Percentiles rank a stretch among this genome's conserved stretches.
phyloP scores from a whole-genome alignment of 371 early-diverging fungal genomes.

The Chytridiales sp. region DNA sequence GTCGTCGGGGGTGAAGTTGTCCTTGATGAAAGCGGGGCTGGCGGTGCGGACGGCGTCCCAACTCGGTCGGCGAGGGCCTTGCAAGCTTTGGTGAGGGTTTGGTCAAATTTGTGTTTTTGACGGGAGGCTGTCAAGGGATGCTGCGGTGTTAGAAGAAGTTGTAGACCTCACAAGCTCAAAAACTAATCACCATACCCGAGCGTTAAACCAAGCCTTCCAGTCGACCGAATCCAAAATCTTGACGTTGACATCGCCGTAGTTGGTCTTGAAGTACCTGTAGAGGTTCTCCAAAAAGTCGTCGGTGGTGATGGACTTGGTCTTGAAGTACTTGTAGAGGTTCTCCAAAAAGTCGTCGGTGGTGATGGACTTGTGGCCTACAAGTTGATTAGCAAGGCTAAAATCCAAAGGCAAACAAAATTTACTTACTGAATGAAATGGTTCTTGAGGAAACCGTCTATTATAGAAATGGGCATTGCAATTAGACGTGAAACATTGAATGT shows the following conservation, averaged over 20 bases:
- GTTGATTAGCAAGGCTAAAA: slow-evolving; percentile 29
- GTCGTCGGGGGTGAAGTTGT: neutral
- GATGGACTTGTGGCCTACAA: slow-evolving; percentile 85
- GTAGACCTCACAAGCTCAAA: too few species aligned
- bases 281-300: slow-evolving; percentile 83
- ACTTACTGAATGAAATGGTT: too few species aligned
- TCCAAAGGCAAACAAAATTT: too few species aligned
- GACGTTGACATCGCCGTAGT: slow-evolving; percentile 63
- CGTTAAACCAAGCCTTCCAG: slow-evolving; percentile 87
- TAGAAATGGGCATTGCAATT: slow-evolving; percentile 39
- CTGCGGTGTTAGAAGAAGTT: too few species aligned
- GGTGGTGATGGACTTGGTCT: slow-evolving; percentile 83
- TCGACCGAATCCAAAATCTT: slow-evolving; percentile 65
- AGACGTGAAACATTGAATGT: neutral
- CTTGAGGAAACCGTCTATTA: neutral
- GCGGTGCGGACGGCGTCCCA: too few species aligned
- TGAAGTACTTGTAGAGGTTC: slow-evolving; percentile 74
- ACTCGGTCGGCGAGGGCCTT: slow-evolving; percentile 69
- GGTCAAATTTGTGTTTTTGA: slow-evolving; percentile 81
- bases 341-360: slow-evolving; percentile 63
- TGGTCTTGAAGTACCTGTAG: slow-evolving; percentile 67
- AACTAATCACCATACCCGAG: slow-evolving; percentile 57
- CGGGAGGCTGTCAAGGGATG: slow-evolving; percentile 86
- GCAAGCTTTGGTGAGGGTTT: slow-evolving; percentile 79
- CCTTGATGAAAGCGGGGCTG: too few species aligned